Evolutionary conservation across 78 protist species (phyloP).

Genomic region (Planoprotostelium fungivorum): DNA sequence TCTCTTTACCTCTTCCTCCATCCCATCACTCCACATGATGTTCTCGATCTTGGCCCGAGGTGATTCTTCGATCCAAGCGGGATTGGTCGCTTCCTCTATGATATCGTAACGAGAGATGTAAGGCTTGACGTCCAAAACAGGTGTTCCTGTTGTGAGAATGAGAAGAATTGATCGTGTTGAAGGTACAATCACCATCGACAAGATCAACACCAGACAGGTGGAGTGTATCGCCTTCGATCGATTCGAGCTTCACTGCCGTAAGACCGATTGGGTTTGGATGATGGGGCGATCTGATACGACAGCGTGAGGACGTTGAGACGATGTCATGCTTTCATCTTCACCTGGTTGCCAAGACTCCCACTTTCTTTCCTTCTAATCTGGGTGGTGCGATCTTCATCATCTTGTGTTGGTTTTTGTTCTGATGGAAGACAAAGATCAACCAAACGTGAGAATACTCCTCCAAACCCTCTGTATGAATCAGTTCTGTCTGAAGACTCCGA

Average conservation of each 20-base stretch:
- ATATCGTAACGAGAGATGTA: conserved; percentile 44
- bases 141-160: conserved; percentile 56
- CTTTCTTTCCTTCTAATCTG: conserved; percentile 35
- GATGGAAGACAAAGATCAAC: conserved; percentile 65
- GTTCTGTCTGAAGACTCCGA: no score
- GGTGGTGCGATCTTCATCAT: conserved; percentile 59
- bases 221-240: conserved; percentile 22
- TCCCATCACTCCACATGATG: conserved; percentile 10
- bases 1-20: conserved; percentile 2
- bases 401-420: conserved; percentile 33
- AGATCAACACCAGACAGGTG: no score
- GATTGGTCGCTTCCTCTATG: conserved; percentile 12
- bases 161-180: neutral
- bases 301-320: no score
- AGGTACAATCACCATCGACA: conserved; percentile 12
- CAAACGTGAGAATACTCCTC: conserved; percentile 70
- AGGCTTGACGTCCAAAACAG: conserved; percentile 76
- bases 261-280: conserved; percentile 50
- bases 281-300: conserved; percentile 53
- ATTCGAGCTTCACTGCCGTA: conserved; percentile 40
- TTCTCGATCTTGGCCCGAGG: conserved; percentile 14
- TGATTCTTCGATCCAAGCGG: conserved; percentile 23
- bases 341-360: conserved; percentile 45
- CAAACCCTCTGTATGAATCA: no score
- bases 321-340: no score